Conservation (phyloP, 1,284 basidiomycete genomes). For the Fomitiporia mediterranea region DNA sequence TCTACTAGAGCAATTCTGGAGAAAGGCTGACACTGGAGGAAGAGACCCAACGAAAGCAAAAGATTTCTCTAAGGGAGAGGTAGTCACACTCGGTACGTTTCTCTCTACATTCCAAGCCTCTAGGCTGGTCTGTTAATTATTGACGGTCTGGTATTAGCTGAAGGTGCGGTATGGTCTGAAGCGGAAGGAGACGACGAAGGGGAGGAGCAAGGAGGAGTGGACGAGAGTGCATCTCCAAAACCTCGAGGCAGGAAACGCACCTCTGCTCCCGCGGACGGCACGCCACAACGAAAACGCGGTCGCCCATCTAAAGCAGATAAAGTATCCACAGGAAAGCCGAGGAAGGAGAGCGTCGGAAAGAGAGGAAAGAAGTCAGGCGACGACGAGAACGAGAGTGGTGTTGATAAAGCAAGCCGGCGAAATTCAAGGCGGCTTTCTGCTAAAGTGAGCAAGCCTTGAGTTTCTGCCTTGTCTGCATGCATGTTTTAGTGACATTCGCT, state of each 20-base stretch:
- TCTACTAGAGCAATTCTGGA: slow-evolving; percentile 58
- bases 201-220: neutral
- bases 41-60: slow-evolving; percentile 46
- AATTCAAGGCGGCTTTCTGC: slow-evolving; percentile 4
- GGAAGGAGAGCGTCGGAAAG: neutral
- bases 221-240: neutral
- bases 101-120: neutral
- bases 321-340: neutral
- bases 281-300: slow-evolving; percentile 12
- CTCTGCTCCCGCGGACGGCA: neutral
- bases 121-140: neutral
- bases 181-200: slow-evolving; percentile 6
- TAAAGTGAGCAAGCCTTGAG: slow-evolving; percentile 16
- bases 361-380: neutral
- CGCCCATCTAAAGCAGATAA: slow-evolving; percentile 8
- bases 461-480: neutral
- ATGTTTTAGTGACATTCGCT: neutral
- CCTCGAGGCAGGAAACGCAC: neutral
- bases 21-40: slow-evolving; percentile 42
- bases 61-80: slow-evolving; percentile 51
- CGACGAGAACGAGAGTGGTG: neutral
- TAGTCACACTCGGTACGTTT: slow-evolving; percentile 49
- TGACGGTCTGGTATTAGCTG: neutral
- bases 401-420: neutral
- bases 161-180: neutral